Percentiles rank a stretch among this genome's conserved stretches.
Conservation (phyloP, 352 stramenopile genomes). For the Phytophthora sp. region DNA sequence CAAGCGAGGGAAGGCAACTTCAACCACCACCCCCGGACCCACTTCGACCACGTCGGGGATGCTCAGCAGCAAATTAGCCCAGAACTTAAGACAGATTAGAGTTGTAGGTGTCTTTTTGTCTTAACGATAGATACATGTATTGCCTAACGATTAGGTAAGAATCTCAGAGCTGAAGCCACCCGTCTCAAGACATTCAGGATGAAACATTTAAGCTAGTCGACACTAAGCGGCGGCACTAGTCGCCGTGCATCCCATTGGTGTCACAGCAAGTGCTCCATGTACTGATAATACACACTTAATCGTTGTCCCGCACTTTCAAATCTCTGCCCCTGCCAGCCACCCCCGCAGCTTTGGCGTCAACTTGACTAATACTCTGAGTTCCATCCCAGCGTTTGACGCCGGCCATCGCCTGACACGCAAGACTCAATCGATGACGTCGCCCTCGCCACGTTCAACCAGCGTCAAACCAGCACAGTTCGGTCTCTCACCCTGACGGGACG, state of each 20-base stretch:
- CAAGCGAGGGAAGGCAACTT: constrained; percentile 20
- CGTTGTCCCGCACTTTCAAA: constrained; percentile 18
- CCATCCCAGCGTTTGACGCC: constrained; percentile 13
- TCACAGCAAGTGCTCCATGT: constrained; percentile 10
- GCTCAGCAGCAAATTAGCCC: constrained; percentile 4
- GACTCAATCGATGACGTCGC: constrained; percentile 8
- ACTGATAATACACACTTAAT: too few relatives aligned
- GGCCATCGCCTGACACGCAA: constrained; percentile 35
- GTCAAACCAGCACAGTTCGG: constrained; percentile 27
- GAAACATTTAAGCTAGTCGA: constrained; percentile 27
- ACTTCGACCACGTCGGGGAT: too few relatives aligned
- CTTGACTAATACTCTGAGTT: constrained; percentile 18
- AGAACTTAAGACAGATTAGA: too few relatives aligned
- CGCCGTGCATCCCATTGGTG: neutral
- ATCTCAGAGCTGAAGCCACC: constrained; percentile 20
- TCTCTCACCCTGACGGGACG: constrained; percentile 10
- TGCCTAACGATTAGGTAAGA: too few relatives aligned
- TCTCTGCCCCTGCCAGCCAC: neutral
- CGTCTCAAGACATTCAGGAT: constrained; percentile 8
- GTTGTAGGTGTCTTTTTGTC: too few relatives aligned
- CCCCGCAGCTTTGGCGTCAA: constrained; percentile 3
- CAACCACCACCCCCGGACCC: too few relatives aligned
- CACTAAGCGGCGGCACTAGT: neutral
- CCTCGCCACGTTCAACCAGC: neutral
- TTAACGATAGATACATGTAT: too few relatives aligned